A percentile compares a stretch with the other conserved stretches of the same genome.
These are phyloP conservation scores for Fusarium haematococcum DNA, from an alignment of 2,329 filamentous ascomycete genomes.

Conservation along the genomic window DNA sequence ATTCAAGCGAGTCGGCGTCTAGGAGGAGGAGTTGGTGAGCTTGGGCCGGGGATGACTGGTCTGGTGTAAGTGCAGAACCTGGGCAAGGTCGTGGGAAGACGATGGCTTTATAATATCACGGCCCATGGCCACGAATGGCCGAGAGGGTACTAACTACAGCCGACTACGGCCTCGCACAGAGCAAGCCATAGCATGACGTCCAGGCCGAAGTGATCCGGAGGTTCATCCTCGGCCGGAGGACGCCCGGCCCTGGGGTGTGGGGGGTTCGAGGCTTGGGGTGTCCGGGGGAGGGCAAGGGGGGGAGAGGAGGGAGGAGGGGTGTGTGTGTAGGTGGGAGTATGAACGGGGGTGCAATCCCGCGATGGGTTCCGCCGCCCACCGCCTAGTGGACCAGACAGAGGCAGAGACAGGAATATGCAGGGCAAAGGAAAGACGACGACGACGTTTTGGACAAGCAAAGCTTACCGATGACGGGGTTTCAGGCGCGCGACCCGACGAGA, in stretches of 20 bases:
- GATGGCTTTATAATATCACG: slow-evolving; percentile 43
- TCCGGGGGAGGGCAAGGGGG: slow-evolving; percentile 12
- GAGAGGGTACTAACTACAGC: slow-evolving; percentile 27
- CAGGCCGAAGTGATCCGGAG: slow-evolving; percentile 45
- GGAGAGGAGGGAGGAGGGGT: background rate
- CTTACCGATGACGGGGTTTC: slow-evolving; percentile 34
- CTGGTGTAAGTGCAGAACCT: slow-evolving; percentile 36
- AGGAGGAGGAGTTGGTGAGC: slow-evolving; percentile 4
- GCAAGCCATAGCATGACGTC: slow-evolving; percentile 33
- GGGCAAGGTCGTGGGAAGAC: slow-evolving; percentile 25
- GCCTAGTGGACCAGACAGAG: slow-evolving; percentile 34
- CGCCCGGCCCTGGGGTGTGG: slow-evolving; percentile 36
- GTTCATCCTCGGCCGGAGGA: slow-evolving; percentile 40
- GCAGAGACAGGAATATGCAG: slow-evolving; percentile 9
- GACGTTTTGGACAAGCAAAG: background rate
- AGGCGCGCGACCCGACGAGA: slow-evolving; percentile 31
- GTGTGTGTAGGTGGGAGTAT: slow-evolving; percentile 26
- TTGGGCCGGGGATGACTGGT: slow-evolving; percentile 10
- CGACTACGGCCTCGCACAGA: slow-evolving; percentile 30
- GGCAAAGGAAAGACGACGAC: slow-evolving; percentile 10
- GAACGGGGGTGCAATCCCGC: slow-evolving; percentile 39
- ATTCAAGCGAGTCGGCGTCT: slow-evolving; percentile 24
- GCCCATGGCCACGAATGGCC: slow-evolving; percentile 14
- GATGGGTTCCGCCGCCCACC: slow-evolving; percentile 34
- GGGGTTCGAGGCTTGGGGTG: slow-evolving; percentile 29